A percentile compares a stretch with the other conserved stretches of the same genome.
Evolutionary conservation across 169 alveolate species (phyloP).

Genomic region (Plasmodium yoelii): DNA sequence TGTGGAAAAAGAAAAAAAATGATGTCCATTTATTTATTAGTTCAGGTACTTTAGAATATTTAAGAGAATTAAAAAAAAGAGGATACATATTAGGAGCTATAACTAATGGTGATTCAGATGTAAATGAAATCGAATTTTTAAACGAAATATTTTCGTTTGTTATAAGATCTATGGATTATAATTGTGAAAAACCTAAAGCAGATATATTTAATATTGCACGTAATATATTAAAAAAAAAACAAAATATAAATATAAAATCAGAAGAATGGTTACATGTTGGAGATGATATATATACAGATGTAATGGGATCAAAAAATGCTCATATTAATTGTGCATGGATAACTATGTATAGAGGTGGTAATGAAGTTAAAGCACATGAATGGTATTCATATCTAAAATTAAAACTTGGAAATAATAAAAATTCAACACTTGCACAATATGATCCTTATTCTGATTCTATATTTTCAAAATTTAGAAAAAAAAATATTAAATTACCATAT

Average conservation of each 20-base stretch:
- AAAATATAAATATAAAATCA: constrained; percentile 1
- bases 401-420: constrained; percentile 33
- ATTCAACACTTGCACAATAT: constrained; percentile 7
- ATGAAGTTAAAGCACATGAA: constrained; percentile 25
- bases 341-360: constrained; percentile 64
- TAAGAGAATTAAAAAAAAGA: constrained; percentile 44
- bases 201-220: constrained; percentile 64
- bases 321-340: constrained; percentile 74
- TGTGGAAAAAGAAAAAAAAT: constrained; percentile 64
- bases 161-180: constrained; percentile 67
- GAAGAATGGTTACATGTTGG: constrained; percentile 76
- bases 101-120: constrained; percentile 76
- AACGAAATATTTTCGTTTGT: constrained; percentile 64
- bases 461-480: constrained; percentile 31
- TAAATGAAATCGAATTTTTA: constrained; percentile 42
- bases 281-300: constrained; percentile 62
- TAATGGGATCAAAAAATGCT: constrained; percentile 67
- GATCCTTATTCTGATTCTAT: constrained; percentile 55
- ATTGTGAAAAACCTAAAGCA: constrained; percentile 51
- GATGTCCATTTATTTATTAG: constrained; percentile 67
- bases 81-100: constrained; percentile 73
- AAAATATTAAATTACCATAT: constrained; percentile 24
- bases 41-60: constrained; percentile 66
- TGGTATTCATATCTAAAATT: constrained; percentile 74
- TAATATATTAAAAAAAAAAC: constrained; percentile 37